Base-by-base conservation (phyloP, 345 rosid genomes). In the Mallotus nudiflorus region DNA sequence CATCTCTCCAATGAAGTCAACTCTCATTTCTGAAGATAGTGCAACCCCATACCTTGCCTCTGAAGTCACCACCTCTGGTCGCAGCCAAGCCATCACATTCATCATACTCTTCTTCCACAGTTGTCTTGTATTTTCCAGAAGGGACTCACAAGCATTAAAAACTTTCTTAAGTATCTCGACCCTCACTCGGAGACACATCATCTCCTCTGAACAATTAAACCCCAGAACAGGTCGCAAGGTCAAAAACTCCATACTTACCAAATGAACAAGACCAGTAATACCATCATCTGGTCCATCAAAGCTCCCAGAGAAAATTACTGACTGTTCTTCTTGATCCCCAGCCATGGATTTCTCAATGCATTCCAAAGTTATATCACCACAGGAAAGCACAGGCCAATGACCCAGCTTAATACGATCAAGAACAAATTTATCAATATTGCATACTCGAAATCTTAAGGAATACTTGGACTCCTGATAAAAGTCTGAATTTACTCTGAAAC, bases 201-300 rank as follows among this genome's bases (percentile, higher is more conserved):
- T 63, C 15, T 80, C 85, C 74, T 82, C 82, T 12, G 75, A 76
- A 68, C 71, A 42, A 1, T 55, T 64, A 74, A 51, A 48, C 62
- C 72, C 83, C 8, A 78, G 72, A 69, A 82, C 68, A 7, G 93
- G 91, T 79, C 97, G 86, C 55, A 94, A 67, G 28, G 92, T 87
- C 67, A 91, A 14, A 80, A 88, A 83, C 80, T 85, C 74, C 74
- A 91, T 55, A 80, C 86, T 89, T 65, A 75, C 77, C 77, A 94
- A 77, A 85, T 91, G 97, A 75, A 85, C 83, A 81, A 91, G 97
- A 74, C 88, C 91, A 31, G 89, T 83, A 75, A 94, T 77, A 64
- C 91, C 89, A 79, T 91, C 96, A 67, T 87, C 90, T 0, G 97
- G 88, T 74, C 97, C 93, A 55, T 94, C 98, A 80, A 91, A 87